Evolutionary conservation across 225 moss, liverwort and hornwort genomes (phyloP), one percentile per base, ranked within the genome.

Genomic region (Pseudoscleropodium purum): DNA sequence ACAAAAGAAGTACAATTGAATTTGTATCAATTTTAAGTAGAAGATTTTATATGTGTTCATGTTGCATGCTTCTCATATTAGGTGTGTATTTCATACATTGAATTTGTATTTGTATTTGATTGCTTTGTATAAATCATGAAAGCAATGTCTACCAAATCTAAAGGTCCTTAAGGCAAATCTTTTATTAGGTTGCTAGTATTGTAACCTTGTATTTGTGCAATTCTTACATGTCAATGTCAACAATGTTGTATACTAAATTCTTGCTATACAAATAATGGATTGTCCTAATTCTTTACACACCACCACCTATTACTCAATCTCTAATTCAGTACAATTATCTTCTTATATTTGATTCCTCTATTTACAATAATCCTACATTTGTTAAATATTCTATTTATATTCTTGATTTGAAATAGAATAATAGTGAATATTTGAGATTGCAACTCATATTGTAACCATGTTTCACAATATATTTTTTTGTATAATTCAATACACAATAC

Each of bases 241-340:
- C 0, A 4, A 70, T 39, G 1, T 39, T 39, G 14, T 25, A 15
- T 70, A 4, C 1, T 39, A 41, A 72, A 72, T 41, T 72, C 41
- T 72, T 0, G 0, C 5, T 25, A 25, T 72, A 39, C 5, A 15
- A 39, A 14, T 0, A 4, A 5, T 72, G 1, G 4, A 39, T n/a
- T 1, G 0, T 24, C 14, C 4, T 39, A 70, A 39, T 70, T n/a
- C 4, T 39, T 39, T 24, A 1, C 4, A 24, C 2, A 24, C 2
- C 8, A 26, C 0, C 14, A 0, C 25, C 70, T 69, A n/a, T 23
- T 24, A 20, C 0, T 69, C 24, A 13, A 24, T 69, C 7, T 69
- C 4, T 39, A 70, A 70, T 14, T 39, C 3, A 1, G 1, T 70
- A 25, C 3, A 70, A 7, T 14, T 5, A 25, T 0, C 1, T 69